Conservation (phyloP, 148 eudicot genomes). For the Salicornia ramosissima region DNA sequence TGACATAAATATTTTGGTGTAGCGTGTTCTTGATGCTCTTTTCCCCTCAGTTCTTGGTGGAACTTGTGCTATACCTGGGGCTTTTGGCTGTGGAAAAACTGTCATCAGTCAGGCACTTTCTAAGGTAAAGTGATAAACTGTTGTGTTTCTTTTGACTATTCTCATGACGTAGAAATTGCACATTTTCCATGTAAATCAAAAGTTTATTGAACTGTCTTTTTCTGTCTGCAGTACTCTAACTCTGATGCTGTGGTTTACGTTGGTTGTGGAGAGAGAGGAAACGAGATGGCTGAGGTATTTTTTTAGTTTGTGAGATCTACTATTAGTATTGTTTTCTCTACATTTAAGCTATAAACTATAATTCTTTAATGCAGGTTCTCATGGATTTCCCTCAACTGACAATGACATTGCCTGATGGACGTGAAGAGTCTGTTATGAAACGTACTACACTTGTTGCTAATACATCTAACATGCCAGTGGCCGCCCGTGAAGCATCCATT, state of each 20-base stretch:
- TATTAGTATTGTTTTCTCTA: slow-evolving; percentile 7
- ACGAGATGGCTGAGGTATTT: slow-evolving; percentile 99
- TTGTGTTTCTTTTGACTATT: not conserved
- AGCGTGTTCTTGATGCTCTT: slow-evolving; percentile 99
- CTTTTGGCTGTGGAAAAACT: slow-evolving; percentile 99
- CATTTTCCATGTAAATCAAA: not conserved
- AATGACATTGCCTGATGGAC: slow-evolving; percentile 98
- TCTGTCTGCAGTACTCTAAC: slow-evolving; percentile 77
- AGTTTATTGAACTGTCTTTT: slow-evolving; percentile 12
- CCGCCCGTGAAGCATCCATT: slow-evolving; percentile 99
- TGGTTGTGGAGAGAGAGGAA: slow-evolving; percentile 99
- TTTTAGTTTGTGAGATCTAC: slow-evolving; percentile 3
- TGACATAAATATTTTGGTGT: slow-evolving; percentile 21
- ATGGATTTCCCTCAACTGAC: slow-evolving; percentile 99
- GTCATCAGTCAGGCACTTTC: slow-evolving; percentile 99
- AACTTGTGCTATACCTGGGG: slow-evolving; percentile 99
- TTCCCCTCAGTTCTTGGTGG: slow-evolving; percentile 99
- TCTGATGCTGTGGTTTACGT: slow-evolving; percentile 99
- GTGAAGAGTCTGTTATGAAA: slow-evolving; percentile 99
- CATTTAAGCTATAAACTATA: slow-evolving; percentile 4
- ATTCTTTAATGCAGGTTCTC: slow-evolving; percentile 54
- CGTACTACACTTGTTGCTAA: slow-evolving; percentile 99
- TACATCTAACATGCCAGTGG: slow-evolving; percentile 99
- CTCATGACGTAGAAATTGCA: not conserved
- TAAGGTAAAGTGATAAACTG: slow-evolving; percentile 66